Evolutionary conservation across 1,139 yeast species (phyloP), one percentile per base, ranked within the genome.

Genomic region (Diutina ranongensis): DNA sequence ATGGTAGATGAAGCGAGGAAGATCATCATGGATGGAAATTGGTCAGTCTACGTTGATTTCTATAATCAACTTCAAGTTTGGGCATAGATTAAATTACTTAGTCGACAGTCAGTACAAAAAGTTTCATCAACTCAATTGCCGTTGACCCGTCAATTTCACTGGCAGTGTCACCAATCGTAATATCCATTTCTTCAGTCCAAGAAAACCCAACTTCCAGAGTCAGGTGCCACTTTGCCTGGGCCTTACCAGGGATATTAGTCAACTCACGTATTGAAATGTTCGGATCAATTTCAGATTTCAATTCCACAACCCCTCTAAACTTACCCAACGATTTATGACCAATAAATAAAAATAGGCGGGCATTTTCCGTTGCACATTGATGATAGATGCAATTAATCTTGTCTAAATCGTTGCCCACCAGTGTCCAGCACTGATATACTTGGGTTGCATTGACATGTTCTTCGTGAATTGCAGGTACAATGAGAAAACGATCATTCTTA

Each of bases 1-100:
- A 16, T 34, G 20, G 36, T 34, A 4, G 36, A 34, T 15, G 36
- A n/a, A 31, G 15, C 13, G 13, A 12, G 34, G 13, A 5, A 31
- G 13, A 31, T 31, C 10, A 32, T 38, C 9, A 32, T 27, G 3
- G 15, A 25, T 8, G 21, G 21, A 4, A 8, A 38, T 7, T 25
- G 32, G 32, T n/a, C n/a, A 3, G 42, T n/a, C 2, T 38, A 20
- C 16, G 36, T 42, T 4, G 45, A 42, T 18, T 32, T 32, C 2
- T 42, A 20, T n/a, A 22, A 15, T 2, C 45, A 42, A 33, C 22
- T 42, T 4, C 45, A 42, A 22, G 45, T 42, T 13, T 42, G 45
- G 45, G 27, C 45, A 4, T 41, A 20, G 13, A 31, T 31, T 4
- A 10, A 31, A 25, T 25, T 7, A 25, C 5, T 25, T 25, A 25